Conservation (phyloP, 768 basidiomycete species). For the Kwoniella dendrophila region DNA sequence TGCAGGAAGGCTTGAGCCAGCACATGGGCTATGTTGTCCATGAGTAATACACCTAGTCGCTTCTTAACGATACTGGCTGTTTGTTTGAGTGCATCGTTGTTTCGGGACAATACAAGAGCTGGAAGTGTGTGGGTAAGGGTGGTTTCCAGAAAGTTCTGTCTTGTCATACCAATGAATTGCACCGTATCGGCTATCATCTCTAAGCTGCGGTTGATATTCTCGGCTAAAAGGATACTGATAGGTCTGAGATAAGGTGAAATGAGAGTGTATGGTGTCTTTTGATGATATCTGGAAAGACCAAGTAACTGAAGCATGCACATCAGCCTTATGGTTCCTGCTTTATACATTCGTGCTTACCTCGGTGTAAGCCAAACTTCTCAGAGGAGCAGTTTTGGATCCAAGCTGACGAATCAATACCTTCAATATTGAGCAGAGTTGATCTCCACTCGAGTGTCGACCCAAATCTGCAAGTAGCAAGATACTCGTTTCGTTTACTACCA, state of each 20-base stretch:
- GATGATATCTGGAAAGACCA: constrained; percentile 31
- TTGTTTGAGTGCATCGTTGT: constrained; percentile 27
- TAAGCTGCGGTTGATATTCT: constrained; percentile 19
- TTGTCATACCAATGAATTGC: constrained; percentile 40
- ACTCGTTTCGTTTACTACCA: constrained; percentile 29
- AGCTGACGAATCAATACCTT: constrained; percentile 40
- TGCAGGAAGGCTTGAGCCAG: constrained; percentile 43
- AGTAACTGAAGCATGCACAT: constrained; percentile 37
- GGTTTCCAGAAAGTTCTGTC: constrained; percentile 45
- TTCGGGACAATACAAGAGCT: constrained; percentile 32
- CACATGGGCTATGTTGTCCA: constrained; percentile 38
- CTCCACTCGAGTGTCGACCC: constrained; percentile 26
- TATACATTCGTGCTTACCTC: constrained; percentile 35
- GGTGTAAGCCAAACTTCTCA: constrained; percentile 42
- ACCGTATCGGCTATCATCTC: constrained; percentile 44
- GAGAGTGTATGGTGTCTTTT: constrained; percentile 47
- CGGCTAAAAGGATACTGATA: constrained; percentile 43
- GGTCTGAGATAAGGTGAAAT: constrained; percentile 42
- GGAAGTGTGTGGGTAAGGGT: constrained; percentile 47
- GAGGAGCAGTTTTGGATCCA: constrained; percentile 32
- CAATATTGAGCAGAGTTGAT: constrained; percentile 31
- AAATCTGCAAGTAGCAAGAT: constrained; percentile 37
- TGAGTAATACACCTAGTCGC: constrained; percentile 38
- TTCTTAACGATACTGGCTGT: constrained; percentile 34
- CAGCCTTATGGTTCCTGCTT: constrained; percentile 8